A percentile compares a stretch with the other conserved stretches of the same genome.
These are phyloP conservation scores for Saccharum officinarum DNA, from an alignment of 176 grass and related monocot species.

Conservation along the genomic window DNA sequence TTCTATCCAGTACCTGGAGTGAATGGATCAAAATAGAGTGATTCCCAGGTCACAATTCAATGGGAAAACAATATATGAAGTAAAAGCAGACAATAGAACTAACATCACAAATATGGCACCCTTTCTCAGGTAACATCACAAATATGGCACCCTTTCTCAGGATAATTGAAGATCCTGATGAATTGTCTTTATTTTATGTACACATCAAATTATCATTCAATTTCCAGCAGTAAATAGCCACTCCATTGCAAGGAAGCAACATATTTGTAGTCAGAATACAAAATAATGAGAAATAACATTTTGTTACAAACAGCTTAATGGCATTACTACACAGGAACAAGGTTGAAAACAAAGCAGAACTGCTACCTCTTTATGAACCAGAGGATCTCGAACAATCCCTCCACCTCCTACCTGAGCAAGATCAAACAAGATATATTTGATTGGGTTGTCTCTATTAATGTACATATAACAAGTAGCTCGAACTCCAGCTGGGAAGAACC, in stretches of 20 bases:
- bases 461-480: neutral
- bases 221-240: neutral
- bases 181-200: neutral
- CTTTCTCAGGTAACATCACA: neutral
- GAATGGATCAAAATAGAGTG: neutral
- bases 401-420: slow-evolving; percentile 73
- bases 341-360: neutral
- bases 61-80: neutral
- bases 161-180: neutral
- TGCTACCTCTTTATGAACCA: slow-evolving; percentile 90
- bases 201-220: neutral
- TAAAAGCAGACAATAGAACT: neutral
- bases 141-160: neutral
- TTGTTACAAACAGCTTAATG: neutral
- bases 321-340: neutral
- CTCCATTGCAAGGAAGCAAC: neutral
- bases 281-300: neutral
- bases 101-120: neutral
- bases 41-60: neutral
- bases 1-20: slow-evolving; percentile 76
- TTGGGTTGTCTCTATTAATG: neutral
- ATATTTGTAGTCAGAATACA: neutral
- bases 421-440: slow-evolving; percentile 14
- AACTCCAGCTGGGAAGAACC: neutral
- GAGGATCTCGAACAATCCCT: slow-evolving; percentile 89